Evolutionary conservation across 2,329 filamentous ascomycete species (phyloP).

Genomic region (Falciphora oryzae): DNA sequence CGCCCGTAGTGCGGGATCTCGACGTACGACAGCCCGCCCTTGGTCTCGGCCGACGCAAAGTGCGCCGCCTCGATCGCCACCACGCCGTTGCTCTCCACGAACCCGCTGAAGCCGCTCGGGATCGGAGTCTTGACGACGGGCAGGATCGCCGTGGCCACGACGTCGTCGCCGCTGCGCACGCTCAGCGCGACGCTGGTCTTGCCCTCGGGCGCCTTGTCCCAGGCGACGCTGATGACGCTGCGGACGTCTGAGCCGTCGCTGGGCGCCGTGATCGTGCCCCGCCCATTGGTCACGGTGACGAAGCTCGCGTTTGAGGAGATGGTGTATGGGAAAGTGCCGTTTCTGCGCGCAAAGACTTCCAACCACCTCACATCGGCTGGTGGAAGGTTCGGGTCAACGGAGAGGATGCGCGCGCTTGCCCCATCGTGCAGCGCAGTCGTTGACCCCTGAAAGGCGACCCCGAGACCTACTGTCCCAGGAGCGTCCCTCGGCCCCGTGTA

Average conservation of each 20-base stretch:
- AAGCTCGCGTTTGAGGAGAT: constrained; percentile 31
- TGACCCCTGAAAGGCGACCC: constrained; percentile 40
- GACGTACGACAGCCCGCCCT: constrained; percentile 15
- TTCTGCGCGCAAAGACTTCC: constrained; percentile 40
- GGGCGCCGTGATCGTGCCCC: constrained; percentile 24
- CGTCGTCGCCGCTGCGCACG: constrained; percentile 26
- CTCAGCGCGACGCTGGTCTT: constrained; percentile 27
- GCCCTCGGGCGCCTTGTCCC: constrained; percentile 32
- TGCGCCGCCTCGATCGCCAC: constrained; percentile 25
- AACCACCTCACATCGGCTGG: constrained; percentile 32
- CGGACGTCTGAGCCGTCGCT: constrained; percentile 26
- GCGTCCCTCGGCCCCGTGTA: constrained; percentile 29
- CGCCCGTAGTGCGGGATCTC: constrained; percentile 25
- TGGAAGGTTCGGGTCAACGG: constrained; percentile 23
- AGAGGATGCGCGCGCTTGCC: not conserved
- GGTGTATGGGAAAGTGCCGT: constrained; percentile 31
- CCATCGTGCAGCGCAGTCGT: constrained; percentile 3
- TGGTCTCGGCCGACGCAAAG: constrained; percentile 16
- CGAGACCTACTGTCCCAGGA: constrained; percentile 25
- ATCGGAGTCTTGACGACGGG: constrained; percentile 29
- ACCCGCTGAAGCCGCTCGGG: constrained; percentile 21
- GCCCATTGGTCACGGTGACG: constrained; percentile 30
- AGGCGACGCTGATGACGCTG: constrained; percentile 35
- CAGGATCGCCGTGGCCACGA: constrained; percentile 28
- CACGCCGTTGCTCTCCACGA: constrained; percentile 21